Base-by-base conservation (phyloP, 768 basidiomycete species). In the Pholiota microspora region DNA sequence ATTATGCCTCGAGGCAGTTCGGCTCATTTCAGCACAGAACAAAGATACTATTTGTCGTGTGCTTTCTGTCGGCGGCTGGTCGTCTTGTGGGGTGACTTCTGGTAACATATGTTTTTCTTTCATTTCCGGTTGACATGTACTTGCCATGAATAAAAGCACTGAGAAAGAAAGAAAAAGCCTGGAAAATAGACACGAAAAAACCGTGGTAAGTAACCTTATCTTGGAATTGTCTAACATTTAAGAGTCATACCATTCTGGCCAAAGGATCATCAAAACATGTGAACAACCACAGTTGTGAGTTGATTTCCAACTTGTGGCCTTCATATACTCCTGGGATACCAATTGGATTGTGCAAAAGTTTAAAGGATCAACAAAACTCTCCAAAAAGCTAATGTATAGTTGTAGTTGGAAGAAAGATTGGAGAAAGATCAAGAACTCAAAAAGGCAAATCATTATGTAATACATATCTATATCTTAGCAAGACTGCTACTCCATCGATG, bases 1-100 rank as follows among this genome's bases (percentile, higher is more conserved):
- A 59, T 56, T 60, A 49, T 65, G 68, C 69, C 69, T 69, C 69
- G 66, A 69, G 69, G 69, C 69, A 60, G 61, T 56, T 65, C 54
- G 52, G 57, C 61, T 61, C 58, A 59, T 63, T 63, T 56, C 56
- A 18, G 16, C 32, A 32, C 24, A 40, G 40, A 46, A 54, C 29
- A 25, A 36, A 21, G 36, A 49, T 28, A n/a, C 8, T 25, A 42
- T 54, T 45, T 55, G 54, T 44, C 54, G 48, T 47, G 38, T 44
- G 24, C 31, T 57, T 49, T 25, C 32, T 44, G 27, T 45, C 40
- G 29, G n/a, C 25, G 18, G 16, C 18, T 29, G 40, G 10, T 51
- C 7, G n/a, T n/a, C 28, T 27, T 44, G 51, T 32, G 16, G 29
- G 38, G 36, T 36, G 16, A 24, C 36, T 49, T n/a, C n/a, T n/a